Base-by-base conservation (phyloP, 495 filamentous ascomycete species). In the Aspergillus baeticus region DNA sequence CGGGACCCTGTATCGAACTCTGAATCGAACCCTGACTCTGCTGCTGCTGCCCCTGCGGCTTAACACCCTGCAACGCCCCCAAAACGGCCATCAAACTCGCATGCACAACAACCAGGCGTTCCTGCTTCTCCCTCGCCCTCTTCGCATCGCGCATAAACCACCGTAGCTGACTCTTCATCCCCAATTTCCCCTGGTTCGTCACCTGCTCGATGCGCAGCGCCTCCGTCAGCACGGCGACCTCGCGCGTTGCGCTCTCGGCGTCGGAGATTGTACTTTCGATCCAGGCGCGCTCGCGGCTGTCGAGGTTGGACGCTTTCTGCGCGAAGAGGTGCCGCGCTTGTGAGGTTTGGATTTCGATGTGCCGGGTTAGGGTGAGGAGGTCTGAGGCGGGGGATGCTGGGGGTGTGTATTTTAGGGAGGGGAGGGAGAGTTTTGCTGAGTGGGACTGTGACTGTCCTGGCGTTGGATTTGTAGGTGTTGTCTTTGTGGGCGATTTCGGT, bases 301-400 rank as follows among this genome's bases (percentile, higher is more conserved):
- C 5, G 18, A 51, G 21, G 21, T 3, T 10, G 36, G 17, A 11
- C 6, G 18, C 29, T 26, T 39, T 15, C 8, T 1, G 13, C 4
- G 10, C n/a, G 35, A 51, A 39, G 5, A 51, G 48, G 48, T 18
- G 34, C 1, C 48, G 34, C 2, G 48, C 48, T 51, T 51, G 48
- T 0, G 20, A 5, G 18, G 35, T 39, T 39, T 51, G 48, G 20
- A 21, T 31, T 8, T 14, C 10, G 20, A 51, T 15, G 48, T 51
- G 48, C 1, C 3, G 17, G 18, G 48, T 51, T 29, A 51, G 36
- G 2, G 35, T 14, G 3, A 22, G 18, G 20, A 51, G 48, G 18
- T 17, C 36, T 4, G 11, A 17, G 36, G 36, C 15, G 5, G 36
- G 36, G 4, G 26, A 29, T 3, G 26, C 4, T 29, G 46, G 31